These are phyloP conservation scores for Naganishia kalamii DNA, from an alignment of 768 basidiomycete species.

Conservation along the genomic window DNA sequence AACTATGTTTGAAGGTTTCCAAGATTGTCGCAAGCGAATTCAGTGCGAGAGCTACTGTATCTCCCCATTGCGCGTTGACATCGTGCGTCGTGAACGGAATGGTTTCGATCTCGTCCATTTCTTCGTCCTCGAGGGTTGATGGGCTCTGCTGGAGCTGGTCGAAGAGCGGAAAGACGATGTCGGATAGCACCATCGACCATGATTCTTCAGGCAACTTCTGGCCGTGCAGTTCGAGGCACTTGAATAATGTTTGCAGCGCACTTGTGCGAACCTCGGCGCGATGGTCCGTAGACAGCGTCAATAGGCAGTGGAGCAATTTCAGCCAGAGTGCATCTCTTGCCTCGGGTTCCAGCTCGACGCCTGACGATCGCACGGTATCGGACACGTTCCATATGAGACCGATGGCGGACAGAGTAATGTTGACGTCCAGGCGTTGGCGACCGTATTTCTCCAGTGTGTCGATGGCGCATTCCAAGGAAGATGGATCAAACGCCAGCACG, in stretches of 20 bases:
- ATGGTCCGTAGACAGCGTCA: constrained; percentile 71
- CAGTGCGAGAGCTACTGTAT: constrained; percentile 77
- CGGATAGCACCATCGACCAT: constrained; percentile 57
- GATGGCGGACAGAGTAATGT: constrained; percentile 89
- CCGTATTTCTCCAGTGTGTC: constrained; percentile 86
- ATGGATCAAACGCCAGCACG: constrained; percentile 68
- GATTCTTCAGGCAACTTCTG: constrained; percentile 70
- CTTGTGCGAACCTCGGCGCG: constrained; percentile 85
- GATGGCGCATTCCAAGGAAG: constrained; percentile 81
- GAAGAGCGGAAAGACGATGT: constrained; percentile 51
- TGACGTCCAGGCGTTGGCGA: constrained; percentile 78
- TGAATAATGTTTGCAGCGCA: constrained; percentile 89
- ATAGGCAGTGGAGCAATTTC: constrained; percentile 74
- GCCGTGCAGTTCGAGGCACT: constrained; percentile 89
- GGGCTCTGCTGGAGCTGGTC: neutral
- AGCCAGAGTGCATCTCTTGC: constrained; percentile 75
- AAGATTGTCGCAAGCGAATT: constrained; percentile 78
- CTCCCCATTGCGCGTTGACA: constrained; percentile 60
- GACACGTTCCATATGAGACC: constrained; percentile 93
- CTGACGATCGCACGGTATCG: constrained; percentile 72
- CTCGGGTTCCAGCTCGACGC: constrained; percentile 57
- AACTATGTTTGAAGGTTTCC: constrained; percentile 68
- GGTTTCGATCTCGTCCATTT: neutral
- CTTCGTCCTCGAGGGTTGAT: neutral
- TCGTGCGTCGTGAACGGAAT: constrained; percentile 11